Base-by-base conservation (phyloP, 805 yeast species). In the Zygosaccharomyces lentus region DNA sequence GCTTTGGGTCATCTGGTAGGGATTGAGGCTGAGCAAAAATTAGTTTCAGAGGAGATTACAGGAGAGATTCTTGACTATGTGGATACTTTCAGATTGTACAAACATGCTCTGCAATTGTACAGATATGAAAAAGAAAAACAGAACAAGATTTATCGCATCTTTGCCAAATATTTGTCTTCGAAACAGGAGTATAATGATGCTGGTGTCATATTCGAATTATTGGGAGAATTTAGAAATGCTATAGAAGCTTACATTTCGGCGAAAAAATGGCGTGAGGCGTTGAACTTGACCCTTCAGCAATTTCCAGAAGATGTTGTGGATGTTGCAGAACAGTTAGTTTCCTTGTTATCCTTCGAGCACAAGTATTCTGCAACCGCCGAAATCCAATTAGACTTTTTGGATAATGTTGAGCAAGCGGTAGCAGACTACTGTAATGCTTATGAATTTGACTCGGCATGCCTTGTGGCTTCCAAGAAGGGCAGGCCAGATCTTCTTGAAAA, bases 181-280 rank as follows among this genome's bases (percentile, higher is more conserved):
- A 70, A 73, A 43, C 80, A 81, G 45, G 69, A 76, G 38, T 85
- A 76, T 58, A 64, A 61, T n/a, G 95, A 87, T 56, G 86, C 97
- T 2, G 99, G 84, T 39, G 59, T 86, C 29, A 76, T 83, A 2
- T 89, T 73, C 63, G 99, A 93, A 64, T 74, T 76, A 58, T 70
- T 91, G 38, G 77, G 75, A 1, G 67, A 77, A 17, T 69, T 47
- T 37, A 74, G 72, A 19, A 71, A 73, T 37, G 96, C 98, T 0
- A 64, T 88, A 57, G 85, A 83, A 38, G 74, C 83, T 35, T 89
- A 83, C 59, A 71, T 81, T 9, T 61, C 72, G 38, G 91, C 84
- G 8, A 84, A 83, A 55, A 80, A 75, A 54, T 93, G 98, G 98
- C 77, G 75, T 52, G 95, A 87, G 59, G 96, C 97, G 0, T 62